These are phyloP conservation scores for Castanopsis chinensis DNA, from an alignment of 306 rosid genomes.

Conservation along the genomic window DNA sequence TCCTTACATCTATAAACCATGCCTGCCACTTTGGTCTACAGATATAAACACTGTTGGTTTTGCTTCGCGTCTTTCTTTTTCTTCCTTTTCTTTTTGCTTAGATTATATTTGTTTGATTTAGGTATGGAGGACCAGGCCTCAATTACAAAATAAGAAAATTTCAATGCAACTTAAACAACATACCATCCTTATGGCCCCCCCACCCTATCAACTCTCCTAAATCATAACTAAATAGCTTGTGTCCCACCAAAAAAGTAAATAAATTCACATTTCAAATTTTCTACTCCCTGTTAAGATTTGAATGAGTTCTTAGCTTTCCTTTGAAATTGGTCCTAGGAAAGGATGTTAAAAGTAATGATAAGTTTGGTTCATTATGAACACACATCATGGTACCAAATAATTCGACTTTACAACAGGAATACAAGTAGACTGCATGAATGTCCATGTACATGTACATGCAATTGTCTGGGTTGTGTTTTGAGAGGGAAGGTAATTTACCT, in stretches of 20 bases:
- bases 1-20: background rate
- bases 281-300: background rate
- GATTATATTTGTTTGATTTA: background rate
- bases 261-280: background rate
- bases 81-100: background rate
- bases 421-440: slow-evolving; percentile 7
- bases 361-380: background rate
- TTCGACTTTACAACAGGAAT: background rate
- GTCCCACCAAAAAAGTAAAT: background rate
- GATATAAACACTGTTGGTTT: background rate
- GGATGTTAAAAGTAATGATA: background rate
- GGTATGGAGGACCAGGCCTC: background rate
- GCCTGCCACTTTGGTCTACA: too few species aligned
- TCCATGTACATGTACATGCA: background rate
- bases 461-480: background rate
- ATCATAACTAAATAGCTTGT: background rate
- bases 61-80: background rate
- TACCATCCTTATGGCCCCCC: background rate
- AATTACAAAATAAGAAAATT: background rate
- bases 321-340: background rate
- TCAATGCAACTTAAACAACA: background rate
- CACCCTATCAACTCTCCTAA: background rate
- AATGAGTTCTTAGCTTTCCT: background rate
- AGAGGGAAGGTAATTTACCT: slow-evolving; percentile 44
- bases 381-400: background rate